These are phyloP conservation scores for Pleurotus platypus DNA, from an alignment of 768 basidiomycete genomes.

Conservation along the genomic window DNA sequence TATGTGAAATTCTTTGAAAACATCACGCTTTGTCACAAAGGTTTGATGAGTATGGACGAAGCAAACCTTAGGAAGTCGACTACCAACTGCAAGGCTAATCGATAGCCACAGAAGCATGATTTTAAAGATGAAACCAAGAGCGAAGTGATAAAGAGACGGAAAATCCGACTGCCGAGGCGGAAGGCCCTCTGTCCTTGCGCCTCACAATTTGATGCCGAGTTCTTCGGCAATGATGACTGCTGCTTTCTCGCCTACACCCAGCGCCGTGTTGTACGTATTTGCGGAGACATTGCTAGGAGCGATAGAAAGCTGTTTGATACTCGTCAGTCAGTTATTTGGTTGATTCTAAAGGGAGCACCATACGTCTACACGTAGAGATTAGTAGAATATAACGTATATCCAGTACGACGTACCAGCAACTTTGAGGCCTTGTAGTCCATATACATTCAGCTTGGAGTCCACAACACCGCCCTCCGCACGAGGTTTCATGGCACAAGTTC, in stretches of 20 bases:
- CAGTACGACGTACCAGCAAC: constrained; percentile 40
- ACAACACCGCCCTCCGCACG: constrained; percentile 57
- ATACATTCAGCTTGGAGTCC: constrained; percentile 58
- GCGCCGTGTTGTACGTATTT: constrained; percentile 39
- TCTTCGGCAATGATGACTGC: constrained; percentile 58
- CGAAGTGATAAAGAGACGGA: no score
- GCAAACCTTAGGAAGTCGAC: no score
- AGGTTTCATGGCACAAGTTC: constrained; percentile 69
- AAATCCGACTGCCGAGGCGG: no score
- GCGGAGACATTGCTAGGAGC: constrained; percentile 35
- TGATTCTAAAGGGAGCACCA: not conserved
- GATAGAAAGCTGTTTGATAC: constrained; percentile 27
- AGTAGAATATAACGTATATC: not conserved
- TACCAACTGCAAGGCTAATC: no score
- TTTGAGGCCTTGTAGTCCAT: constrained; percentile 54
- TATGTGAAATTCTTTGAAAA: no score
- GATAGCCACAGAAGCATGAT: no score
- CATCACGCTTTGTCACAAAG: no score
- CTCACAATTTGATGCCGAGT: constrained; percentile 20
- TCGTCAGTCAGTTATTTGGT: constrained; percentile 4
- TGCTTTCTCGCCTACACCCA: constrained; percentile 61
- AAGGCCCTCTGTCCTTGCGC: no score
- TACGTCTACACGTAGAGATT: no score
- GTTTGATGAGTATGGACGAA: no score
- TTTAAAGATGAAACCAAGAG: no score